Conservation (phyloP, 257 asterid genomes). For the Solanum microdontum region DNA sequence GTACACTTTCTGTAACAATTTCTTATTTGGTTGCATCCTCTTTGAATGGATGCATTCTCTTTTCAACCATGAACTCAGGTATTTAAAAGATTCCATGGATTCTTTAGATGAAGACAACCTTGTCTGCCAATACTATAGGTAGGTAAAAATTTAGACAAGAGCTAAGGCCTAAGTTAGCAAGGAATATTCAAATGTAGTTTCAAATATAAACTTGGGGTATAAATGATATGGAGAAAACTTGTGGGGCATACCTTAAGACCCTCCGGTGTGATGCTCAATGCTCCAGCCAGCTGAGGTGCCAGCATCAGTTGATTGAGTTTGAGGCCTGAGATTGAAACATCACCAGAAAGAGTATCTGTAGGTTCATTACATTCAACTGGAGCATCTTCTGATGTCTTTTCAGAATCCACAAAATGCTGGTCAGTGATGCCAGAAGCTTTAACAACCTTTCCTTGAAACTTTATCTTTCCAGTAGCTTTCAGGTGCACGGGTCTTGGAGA, state of each 20-base stretch:
- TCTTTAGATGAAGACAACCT: not conserved
- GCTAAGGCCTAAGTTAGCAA: not conserved
- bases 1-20: not conserved
- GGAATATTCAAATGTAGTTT: constrained; percentile 3
- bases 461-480: constrained; percentile 93
- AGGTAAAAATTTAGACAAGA: not conserved
- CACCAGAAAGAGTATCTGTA: constrained; percentile 68
- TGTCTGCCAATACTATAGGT: not conserved
- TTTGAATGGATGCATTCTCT: not conserved
- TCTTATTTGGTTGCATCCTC: not conserved
- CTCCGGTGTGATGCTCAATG: constrained; percentile 49
- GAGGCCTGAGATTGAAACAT: constrained; percentile 77
- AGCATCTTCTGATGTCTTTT: constrained; percentile 15
- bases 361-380: constrained; percentile 22
- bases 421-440: constrained; percentile 17
- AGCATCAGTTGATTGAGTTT: constrained; percentile 94
- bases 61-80: not conserved
- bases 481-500: constrained; percentile 85
- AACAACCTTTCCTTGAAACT: constrained; percentile 87
- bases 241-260: constrained; percentile 67
- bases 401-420: constrained; percentile 24
- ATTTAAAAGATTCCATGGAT: not conserved
- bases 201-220: constrained; percentile 3
- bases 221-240: not conserved
- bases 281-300: constrained; percentile 98